Conservation (phyloP, 768 basidiomycete genomes). For the Leccinum olivaceopallidum region DNA sequence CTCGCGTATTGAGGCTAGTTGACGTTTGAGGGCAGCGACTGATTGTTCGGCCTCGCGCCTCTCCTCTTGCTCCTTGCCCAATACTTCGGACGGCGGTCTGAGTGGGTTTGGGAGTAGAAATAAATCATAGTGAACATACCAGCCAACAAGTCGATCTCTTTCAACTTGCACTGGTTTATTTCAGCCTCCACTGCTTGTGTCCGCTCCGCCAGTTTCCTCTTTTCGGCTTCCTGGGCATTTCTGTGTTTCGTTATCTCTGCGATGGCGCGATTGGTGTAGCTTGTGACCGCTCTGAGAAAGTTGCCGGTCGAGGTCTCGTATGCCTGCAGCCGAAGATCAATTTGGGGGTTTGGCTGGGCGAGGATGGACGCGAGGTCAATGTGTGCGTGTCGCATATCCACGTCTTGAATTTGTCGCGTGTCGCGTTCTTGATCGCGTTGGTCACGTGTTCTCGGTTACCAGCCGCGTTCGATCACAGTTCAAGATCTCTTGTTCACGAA, state of each 20-base stretch:
- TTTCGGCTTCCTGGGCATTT: constrained; percentile 58
- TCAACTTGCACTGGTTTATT: constrained; percentile 72
- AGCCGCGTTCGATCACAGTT: constrained; percentile 1
- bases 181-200: constrained; percentile 63
- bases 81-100: constrained; percentile 37
- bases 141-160: constrained; percentile 76
- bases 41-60: constrained; percentile 66
- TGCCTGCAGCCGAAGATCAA: constrained; percentile 61
- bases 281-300: constrained; percentile 70
- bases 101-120: not conserved
- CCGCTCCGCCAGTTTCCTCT: constrained; percentile 63
- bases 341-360: constrained; percentile 52
- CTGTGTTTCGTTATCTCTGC: constrained; percentile 68
- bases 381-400: constrained; percentile 41
- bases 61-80: constrained; percentile 73
- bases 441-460: constrained; percentile 25
- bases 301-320: constrained; percentile 69
- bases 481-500: not conserved
- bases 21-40: constrained; percentile 60
- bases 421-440: constrained; percentile 9
- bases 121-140: constrained; percentile 46
- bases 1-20: constrained; percentile 64
- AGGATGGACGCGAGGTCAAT: constrained; percentile 63
- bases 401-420: too few relatives aligned
- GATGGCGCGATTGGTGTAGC: constrained; percentile 72